Evolutionary conservation across 805 yeast genomes (phyloP).

Genomic region (Candida nitratophila): DNA sequence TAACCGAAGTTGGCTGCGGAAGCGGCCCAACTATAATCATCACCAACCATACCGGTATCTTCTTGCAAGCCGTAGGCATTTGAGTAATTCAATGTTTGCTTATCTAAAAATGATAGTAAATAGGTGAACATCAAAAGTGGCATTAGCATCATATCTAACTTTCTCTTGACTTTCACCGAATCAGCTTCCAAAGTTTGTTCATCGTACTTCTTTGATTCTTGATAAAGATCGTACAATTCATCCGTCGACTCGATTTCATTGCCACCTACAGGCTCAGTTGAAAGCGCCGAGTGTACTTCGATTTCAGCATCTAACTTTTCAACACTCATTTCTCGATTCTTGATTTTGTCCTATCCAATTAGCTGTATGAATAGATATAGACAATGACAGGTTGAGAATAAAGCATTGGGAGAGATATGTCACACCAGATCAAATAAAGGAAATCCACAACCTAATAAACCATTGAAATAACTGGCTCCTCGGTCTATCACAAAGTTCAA

Average conservation of each 20-base stretch:
- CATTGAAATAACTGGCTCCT: no score
- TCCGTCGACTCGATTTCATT: not conserved
- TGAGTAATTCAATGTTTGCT: conserved; percentile 45
- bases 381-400: no score
- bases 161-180: conserved; percentile 11
- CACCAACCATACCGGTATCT: conserved; percentile 42
- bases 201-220: not conserved
- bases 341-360: no score
- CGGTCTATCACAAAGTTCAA: no score
- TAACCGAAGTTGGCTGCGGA: conserved; percentile 36
- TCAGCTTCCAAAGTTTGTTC: not conserved
- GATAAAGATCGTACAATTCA: not conserved
- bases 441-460: no score
- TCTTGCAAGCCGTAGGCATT: conserved; percentile 48
- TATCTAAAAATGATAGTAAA: conserved; percentile 55
- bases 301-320: not conserved
- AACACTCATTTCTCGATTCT: no score
- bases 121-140: conserved; percentile 45
- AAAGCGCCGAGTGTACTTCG: not conserved
- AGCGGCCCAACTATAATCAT: conserved; percentile 26
- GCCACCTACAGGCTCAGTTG: no score
- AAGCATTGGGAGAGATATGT: no score
- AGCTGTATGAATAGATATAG: no score
- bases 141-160: conserved; percentile 43
- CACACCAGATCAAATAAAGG: no score